Conservation (phyloP, 352 stramenopile genomes). For the Globisporangium lucens region DNA sequence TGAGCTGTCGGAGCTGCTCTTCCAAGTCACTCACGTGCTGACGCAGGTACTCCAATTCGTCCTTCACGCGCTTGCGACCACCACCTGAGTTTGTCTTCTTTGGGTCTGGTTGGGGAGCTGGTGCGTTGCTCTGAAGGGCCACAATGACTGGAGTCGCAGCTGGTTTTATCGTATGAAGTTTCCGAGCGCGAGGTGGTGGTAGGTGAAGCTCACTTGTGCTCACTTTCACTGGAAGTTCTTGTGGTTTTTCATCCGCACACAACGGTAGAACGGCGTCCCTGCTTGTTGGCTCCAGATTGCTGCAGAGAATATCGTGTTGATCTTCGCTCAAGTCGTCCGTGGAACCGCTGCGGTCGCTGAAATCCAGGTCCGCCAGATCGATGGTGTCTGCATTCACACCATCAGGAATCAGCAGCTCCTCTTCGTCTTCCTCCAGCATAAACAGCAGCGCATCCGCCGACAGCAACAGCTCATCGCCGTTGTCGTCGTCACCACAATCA, state of each 20-base stretch:
- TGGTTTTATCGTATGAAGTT: neutral
- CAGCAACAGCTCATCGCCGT: neutral
- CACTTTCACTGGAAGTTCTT: neutral
- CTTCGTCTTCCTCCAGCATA: neutral
- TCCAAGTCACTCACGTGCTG: constrained; percentile 10
- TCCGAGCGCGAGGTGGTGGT: neutral
- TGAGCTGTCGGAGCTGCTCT: constrained; percentile 4
- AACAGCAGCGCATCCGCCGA: neutral
- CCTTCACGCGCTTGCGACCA: constrained; percentile 4
- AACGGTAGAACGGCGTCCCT: neutral
- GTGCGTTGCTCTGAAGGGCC: neutral
- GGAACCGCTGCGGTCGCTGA: neutral
- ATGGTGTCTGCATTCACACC: neutral
- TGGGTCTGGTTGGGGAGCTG: neutral
- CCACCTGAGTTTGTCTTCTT: neutral
- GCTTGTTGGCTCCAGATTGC: neutral
- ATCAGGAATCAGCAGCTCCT: neutral
- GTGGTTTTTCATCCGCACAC: neutral
- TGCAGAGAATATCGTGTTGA: too few relatives aligned
- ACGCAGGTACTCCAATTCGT: constrained; percentile 9
- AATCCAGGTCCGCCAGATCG: neutral
- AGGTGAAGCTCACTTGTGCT: neutral
- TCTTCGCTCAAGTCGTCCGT: neutral
- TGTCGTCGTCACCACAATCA: too few relatives aligned
- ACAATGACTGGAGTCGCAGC: neutral